Percentiles rank a stretch among this genome's conserved stretches.
These are phyloP conservation scores for Cyberlindnera euphorbiae DNA, from an alignment of 805 yeast species.

Conservation along the genomic window DNA sequence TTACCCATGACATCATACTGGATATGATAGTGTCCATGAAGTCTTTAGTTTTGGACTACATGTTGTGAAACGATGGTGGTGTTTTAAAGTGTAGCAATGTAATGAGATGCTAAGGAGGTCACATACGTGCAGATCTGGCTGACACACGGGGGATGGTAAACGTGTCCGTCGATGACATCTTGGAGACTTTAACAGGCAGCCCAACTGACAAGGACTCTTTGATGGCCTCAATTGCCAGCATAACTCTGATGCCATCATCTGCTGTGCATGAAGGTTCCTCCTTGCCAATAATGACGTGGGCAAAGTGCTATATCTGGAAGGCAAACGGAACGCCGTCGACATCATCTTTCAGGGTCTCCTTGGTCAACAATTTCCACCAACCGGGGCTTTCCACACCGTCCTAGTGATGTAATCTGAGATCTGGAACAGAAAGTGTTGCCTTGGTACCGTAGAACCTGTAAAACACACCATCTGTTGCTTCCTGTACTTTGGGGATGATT, in stretches of 20 bases:
- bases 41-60: too few relatives aligned
- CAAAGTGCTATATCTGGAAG: conserved; percentile 17
- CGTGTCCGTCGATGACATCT: too few relatives aligned
- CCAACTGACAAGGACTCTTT: conserved; percentile 12
- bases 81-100: too few relatives aligned
- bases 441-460: conserved; percentile 18
- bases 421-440: conserved; percentile 16
- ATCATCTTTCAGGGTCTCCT: conserved; percentile 4
- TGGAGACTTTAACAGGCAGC: conserved; percentile 8
- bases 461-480: conserved; percentile 14
- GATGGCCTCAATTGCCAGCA: conserved; percentile 15
- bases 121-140: too few relatives aligned
- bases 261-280: conserved; percentile 14
- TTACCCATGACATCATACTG: too few relatives aligned
- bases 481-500: conserved; percentile 10
- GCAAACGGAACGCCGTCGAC: conserved; percentile 14
- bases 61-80: too few relatives aligned
- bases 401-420: conserved; percentile 14
- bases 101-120: too few relatives aligned
- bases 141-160: too few relatives aligned
- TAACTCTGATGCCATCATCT: conserved; percentile 15
- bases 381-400: conserved; percentile 10
- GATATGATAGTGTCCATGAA: too few relatives aligned
- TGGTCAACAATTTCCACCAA: conserved; percentile 15
- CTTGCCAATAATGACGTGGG: conserved; percentile 8